Evolutionary conservation across 106 monocot species (phyloP).

Genomic region (Phalaenopsis equestris): DNA sequence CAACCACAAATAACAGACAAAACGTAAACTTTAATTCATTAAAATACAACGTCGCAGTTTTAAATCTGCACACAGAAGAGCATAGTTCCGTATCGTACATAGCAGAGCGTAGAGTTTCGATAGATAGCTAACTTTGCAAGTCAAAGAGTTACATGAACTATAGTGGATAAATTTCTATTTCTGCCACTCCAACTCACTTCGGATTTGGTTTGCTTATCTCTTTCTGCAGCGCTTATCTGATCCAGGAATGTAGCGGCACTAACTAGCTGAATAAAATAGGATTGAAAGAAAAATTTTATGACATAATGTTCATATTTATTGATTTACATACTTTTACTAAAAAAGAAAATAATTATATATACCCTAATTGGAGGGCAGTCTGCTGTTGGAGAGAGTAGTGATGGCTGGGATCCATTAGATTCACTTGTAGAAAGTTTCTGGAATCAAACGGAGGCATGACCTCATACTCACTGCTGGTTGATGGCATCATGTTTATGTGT

Average conservation of each 20-base stretch:
- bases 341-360: background rate
- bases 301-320: background rate
- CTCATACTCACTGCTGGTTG: conserved; percentile 19
- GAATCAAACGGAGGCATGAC: conserved; percentile 30
- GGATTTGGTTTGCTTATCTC: background rate
- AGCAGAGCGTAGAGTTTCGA: background rate
- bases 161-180: background rate
- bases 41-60: background rate
- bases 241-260: background rate
- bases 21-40: background rate
- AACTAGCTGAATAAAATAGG: background rate
- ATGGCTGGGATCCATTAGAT: conserved; percentile 22
- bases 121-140: too few relatives aligned
- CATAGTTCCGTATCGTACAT: background rate
- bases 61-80: background rate
- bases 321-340: background rate
- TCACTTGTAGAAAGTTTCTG: conserved; percentile 29
- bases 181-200: background rate
- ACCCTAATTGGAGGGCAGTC: conserved; percentile 35
- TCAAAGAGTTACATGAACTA: background rate
- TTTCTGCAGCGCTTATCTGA: background rate
- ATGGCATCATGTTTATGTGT: conserved; percentile 21
- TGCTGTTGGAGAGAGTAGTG: conserved; percentile 41
- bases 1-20: background rate
- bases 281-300: background rate